Evolutionary conservation across 768 basidiomycete genomes (phyloP).

Genomic region (Lactifluus echinatus): DNA sequence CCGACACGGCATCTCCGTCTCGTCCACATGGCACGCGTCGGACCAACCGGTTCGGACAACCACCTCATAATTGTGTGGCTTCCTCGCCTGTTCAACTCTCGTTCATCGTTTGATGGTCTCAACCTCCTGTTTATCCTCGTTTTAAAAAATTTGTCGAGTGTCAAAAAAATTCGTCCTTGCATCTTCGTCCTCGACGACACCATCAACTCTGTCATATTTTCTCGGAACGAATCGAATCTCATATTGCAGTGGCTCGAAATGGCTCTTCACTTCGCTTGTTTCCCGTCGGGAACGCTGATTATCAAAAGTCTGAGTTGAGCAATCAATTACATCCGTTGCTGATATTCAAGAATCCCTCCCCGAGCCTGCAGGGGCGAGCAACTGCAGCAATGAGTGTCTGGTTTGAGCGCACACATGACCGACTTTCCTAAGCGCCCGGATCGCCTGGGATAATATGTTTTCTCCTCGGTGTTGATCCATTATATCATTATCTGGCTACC

Average conservation of each 20-base stretch:
- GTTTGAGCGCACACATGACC: not conserved
- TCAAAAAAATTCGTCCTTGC: not conserved
- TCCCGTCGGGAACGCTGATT: not conserved
- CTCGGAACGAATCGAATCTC: not conserved
- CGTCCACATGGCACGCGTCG: constrained; percentile 2
- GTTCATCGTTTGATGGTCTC: not conserved
- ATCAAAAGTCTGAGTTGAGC: not conserved
- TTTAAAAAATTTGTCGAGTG: not conserved
- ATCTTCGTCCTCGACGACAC: not conserved
- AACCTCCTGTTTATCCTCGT: not conserved
- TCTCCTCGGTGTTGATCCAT: not conserved
- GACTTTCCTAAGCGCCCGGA: not conserved
- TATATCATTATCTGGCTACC: not conserved
- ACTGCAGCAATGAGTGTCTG: not conserved
- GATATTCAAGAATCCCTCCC: not conserved
- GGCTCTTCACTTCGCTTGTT: not conserved
- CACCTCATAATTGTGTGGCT: not conserved
- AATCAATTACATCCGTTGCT: not conserved
- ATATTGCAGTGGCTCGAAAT: not conserved
- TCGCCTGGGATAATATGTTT: not conserved
- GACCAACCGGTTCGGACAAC: not conserved
- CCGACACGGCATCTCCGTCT: not conserved
- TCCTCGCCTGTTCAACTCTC: not conserved
- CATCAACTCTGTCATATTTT: not conserved
- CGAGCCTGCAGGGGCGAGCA: not conserved